Evolutionary conservation across 768 basidiomycete genomes (phyloP).

Genomic region (Boletus tomentosulus): DNA sequence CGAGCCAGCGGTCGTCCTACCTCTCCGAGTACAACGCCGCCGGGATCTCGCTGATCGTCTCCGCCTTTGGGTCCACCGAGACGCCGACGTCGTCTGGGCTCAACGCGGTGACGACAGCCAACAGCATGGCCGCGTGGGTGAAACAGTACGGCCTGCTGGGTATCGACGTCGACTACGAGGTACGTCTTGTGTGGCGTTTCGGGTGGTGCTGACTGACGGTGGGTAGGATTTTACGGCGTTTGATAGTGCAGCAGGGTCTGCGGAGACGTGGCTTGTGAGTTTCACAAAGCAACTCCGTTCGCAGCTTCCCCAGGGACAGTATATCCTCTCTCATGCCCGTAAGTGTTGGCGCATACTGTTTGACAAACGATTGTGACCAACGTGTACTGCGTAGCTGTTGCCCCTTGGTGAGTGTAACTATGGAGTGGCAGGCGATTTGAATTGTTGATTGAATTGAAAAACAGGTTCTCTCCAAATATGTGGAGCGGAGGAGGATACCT

Average conservation of each 20-base stretch:
- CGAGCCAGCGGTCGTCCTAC: slow-evolving; percentile 36
- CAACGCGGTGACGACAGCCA: slow-evolving; percentile 39
- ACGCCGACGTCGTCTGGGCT: slow-evolving; percentile 40
- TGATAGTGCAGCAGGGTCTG: slow-evolving; percentile 34
- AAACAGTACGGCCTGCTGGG: slow-evolving; percentile 44
- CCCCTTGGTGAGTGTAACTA: slow-evolving; percentile 19
- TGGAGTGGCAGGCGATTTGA: no score
- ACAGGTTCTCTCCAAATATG: slow-evolving; percentile 20
- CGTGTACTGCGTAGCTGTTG: slow-evolving; percentile 10
- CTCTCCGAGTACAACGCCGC: slow-evolving; percentile 47
- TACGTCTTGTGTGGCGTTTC: no score
- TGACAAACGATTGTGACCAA: neutral
- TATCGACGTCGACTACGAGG: slow-evolving; percentile 54
- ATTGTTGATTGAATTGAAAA: no score
- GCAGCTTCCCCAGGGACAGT: slow-evolving; percentile 30
- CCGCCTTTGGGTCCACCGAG: slow-evolving; percentile 45
- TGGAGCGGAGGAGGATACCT: slow-evolving; percentile 35
- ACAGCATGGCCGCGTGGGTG: slow-evolving; percentile 45
- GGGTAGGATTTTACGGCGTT: slow-evolving; percentile 34
- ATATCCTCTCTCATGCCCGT: slow-evolving; percentile 37
- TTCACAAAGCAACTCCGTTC: slow-evolving; percentile 33
- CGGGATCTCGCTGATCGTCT: slow-evolving; percentile 56
- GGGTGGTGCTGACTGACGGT: neutral
- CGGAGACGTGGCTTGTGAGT: slow-evolving; percentile 33
- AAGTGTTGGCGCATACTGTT: slow-evolving; percentile 4